Conservation (phyloP, 164 flowering plant genomes). For the Stephania cephalantha region DNA sequence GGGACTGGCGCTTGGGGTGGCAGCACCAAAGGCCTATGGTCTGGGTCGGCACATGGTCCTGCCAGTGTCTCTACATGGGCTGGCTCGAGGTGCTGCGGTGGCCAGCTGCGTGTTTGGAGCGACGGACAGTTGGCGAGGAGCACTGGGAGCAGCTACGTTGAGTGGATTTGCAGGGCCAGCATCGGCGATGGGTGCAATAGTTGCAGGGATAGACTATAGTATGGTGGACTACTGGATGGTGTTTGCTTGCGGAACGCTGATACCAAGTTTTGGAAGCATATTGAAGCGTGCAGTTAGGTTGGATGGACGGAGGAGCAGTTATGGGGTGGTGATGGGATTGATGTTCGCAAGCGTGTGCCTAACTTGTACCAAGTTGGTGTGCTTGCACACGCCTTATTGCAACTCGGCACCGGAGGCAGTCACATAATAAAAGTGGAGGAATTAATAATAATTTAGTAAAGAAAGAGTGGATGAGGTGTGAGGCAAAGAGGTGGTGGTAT, state of each 20-base stretch:
- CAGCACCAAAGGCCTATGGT: constrained; percentile 96
- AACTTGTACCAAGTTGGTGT: constrained; percentile 66
- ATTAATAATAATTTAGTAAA: no score
- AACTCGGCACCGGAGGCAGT: constrained; percentile 97
- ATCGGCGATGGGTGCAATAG: constrained; percentile 87
- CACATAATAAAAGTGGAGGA: constrained; percentile 25
- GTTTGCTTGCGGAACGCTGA: constrained; percentile 75
- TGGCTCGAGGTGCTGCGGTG: constrained; percentile 94
- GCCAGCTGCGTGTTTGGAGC: constrained; percentile 90
- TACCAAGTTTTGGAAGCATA: constrained; percentile 61
- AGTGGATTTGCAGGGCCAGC: constrained; percentile 74
- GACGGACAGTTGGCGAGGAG: constrained; percentile 79
- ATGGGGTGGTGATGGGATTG: constrained; percentile 55
- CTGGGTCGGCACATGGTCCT: constrained; percentile 90
- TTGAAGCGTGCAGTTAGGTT: constrained; percentile 48
- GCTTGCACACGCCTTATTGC: constrained; percentile 91
- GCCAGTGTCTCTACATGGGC: constrained; percentile 85
- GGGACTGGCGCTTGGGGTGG: constrained; percentile 91
- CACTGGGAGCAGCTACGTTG: constrained; percentile 69
- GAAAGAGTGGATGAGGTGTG: no score
- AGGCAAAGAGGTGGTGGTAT: no score
- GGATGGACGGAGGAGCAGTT: constrained; percentile 44
- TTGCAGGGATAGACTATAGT: constrained; percentile 80
- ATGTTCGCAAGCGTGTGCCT: constrained; percentile 61
- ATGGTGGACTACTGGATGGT: constrained; percentile 86